Percentiles rank a stretch among this genome's conserved stretches.
These are phyloP conservation scores for Lentinula boryana DNA, from an alignment of 768 basidiomycete species.

Conservation along the genomic window DNA sequence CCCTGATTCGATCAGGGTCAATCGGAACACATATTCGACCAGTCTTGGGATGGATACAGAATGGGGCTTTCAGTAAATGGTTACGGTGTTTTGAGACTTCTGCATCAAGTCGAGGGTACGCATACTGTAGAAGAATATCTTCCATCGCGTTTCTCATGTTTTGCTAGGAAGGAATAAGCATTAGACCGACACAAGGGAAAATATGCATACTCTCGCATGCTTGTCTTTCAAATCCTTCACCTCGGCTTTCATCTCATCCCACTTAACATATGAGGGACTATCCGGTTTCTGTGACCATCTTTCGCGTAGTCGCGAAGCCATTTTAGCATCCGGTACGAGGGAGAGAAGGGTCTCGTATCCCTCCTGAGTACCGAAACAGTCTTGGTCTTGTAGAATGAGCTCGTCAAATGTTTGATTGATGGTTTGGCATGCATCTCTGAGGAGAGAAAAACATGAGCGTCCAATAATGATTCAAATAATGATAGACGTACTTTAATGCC, in stretches of 20 bases:
- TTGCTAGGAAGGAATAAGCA: slow-evolving; percentile 18
- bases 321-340: slow-evolving; percentile 60
- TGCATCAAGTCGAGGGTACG: slow-evolving; percentile 92
- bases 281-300: slow-evolving; percentile 54
- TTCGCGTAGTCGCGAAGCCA: slow-evolving; percentile 40
- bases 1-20: slow-evolving; percentile 65
- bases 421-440: slow-evolving; percentile 39
- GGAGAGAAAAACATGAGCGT: not conserved
- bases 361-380: slow-evolving; percentile 66
- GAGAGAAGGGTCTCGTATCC: slow-evolving; percentile 73
- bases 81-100: slow-evolving; percentile 98
- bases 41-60: slow-evolving; percentile 95
- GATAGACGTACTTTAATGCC: slow-evolving; percentile 51
- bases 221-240: slow-evolving; percentile 27
- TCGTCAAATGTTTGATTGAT: slow-evolving; percentile 53
- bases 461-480: not conserved
- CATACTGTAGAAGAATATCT: slow-evolving; percentile 89
- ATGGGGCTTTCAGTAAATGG: slow-evolving; percentile 96
- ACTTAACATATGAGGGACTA: slow-evolving; percentile 63
- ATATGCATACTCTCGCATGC: slow-evolving; percentile 22
- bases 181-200: slow-evolving; percentile 10
- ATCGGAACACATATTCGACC: slow-evolving; percentile 94
- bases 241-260: slow-evolving; percentile 54
- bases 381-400: slow-evolving; percentile 76
- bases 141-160: slow-evolving; percentile 49